Conservation (phyloP, 495 filamentous ascomycete species). For the Daldinia bambusicola region DNA sequence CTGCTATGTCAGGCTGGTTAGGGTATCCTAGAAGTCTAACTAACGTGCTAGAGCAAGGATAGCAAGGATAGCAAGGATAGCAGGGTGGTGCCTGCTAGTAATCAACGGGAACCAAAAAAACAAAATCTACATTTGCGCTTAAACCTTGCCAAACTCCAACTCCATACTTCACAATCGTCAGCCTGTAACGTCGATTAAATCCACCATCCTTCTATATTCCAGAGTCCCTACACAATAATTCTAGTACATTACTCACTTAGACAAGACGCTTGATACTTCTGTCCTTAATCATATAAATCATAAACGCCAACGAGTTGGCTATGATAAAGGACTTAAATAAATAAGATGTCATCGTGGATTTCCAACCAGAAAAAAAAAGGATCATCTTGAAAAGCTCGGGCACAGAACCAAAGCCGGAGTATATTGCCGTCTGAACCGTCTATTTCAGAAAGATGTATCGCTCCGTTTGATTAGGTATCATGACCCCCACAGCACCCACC, state of each 20-base stretch:
- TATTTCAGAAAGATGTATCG: conserved; percentile 6
- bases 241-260: no score
- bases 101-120: conserved; percentile 40
- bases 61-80: neutral
- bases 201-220: neutral
- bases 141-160: neutral
- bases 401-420: conserved; percentile 30
- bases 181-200: conserved; percentile 32
- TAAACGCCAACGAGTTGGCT: no score
- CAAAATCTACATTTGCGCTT: conserved; percentile 9
- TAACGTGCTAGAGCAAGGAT: no score
- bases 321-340: neutral
- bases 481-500: conserved; percentile 32
- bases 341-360: no score
- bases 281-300: no score
- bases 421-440: conserved; percentile 38
- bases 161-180: conserved; percentile 27
- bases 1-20: conserved; percentile 7
- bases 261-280: no score
- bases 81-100: conserved; percentile 37
- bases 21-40: conserved; percentile 15
- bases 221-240: no score
- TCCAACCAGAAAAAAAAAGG: neutral
- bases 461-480: conserved; percentile 34
- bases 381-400: conserved; percentile 22